Evolutionary conservation across 768 basidiomycete species (phyloP).

Genomic region (Termitomyces sp.): DNA sequence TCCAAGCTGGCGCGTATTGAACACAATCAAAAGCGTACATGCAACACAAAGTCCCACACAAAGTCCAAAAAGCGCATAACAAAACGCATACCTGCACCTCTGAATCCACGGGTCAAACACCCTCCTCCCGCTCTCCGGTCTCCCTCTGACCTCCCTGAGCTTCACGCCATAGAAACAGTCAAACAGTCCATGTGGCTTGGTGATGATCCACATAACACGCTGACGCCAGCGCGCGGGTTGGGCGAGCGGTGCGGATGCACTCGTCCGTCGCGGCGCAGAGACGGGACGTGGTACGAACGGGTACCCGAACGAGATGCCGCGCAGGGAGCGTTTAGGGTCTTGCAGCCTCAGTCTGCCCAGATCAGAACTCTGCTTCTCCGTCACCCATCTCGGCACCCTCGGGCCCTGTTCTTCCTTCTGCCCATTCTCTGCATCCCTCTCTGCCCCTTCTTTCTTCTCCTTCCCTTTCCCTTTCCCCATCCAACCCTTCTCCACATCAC

Average conservation of each 20-base stretch:
- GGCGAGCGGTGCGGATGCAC: not conserved
- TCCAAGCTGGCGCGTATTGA: constrained; percentile 34
- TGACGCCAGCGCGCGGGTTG: constrained; percentile 17
- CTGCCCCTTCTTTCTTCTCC: not conserved
- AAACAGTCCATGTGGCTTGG: constrained; percentile 40
- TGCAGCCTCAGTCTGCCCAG: constrained; percentile 39
- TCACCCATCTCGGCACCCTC: constrained; percentile 38
- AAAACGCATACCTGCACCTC: constrained; percentile 53
- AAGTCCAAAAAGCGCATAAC: constrained; percentile 45
- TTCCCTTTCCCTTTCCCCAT: constrained; percentile 5
- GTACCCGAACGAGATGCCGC: constrained; percentile 51
- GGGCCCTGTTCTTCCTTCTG: constrained; percentile 16
- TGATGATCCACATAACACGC: constrained; percentile 28
- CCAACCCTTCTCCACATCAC: not conserved
- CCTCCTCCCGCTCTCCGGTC: constrained; percentile 39
- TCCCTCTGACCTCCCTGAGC: constrained; percentile 37
- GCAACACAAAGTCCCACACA: constrained; percentile 34
- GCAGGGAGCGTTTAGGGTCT: constrained; percentile 39
- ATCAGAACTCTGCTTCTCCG: constrained; percentile 40
- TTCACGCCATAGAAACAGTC: constrained; percentile 43
- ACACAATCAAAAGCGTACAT: constrained; percentile 38
- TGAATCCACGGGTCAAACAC: constrained; percentile 60
- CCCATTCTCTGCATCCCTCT: not conserved
- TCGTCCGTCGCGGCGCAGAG: constrained; percentile 23
- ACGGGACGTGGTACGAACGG: constrained; percentile 56